Base-by-base conservation (phyloP, 2,329 filamentous ascomycete genomes). In the Dryadomyces quercivorus region DNA sequence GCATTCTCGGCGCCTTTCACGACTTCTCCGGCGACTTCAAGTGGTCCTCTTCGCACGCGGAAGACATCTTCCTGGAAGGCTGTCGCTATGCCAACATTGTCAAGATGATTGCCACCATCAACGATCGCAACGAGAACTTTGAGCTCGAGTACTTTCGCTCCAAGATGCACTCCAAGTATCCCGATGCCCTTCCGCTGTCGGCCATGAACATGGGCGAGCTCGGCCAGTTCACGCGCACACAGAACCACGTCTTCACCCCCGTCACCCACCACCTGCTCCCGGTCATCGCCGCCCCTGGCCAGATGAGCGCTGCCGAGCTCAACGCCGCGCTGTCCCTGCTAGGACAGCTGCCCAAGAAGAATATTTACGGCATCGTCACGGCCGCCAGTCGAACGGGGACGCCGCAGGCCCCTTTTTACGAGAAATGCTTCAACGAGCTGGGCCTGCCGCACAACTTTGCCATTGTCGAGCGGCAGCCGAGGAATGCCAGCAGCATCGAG, bases 1-100 rank as follows among this genome's bases (percentile, higher is more conserved):
- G 84, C 60, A 89, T 95, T 67, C 90, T 94, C 73, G 92, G 88
- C n/a, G 88, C 89, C 13, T 93, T 92, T 63, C 89, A 94, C 66
- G 88, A 93, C 70, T 92, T 92, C 63, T 90, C 87, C 0, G 86
- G 88, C 1, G 84, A 75, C 1, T 92, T 92, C 75, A 87, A 84
- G 63, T 94, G 88, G 88, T 85, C 85, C 1, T 88, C 86, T 0
- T 70, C 78, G 7, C 78, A 86, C 60, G 88, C 88, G 1, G 80
- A 86, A 62, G 72, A 78, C 12, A 76, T 92, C 4, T 94, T 91
- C 61, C 73, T 80, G 56, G 78, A 84, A 60, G 88, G 85, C 9
- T 79, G 80, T 49, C 80, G 81, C 56, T 89, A 90, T 61, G 85
- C 86, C 49, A 88, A 94, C 66, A 88, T 94, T 55, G 84, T 94